Base-by-base conservation (phyloP, 805 yeast species). In the Grigorovia yakushimaensis region DNA sequence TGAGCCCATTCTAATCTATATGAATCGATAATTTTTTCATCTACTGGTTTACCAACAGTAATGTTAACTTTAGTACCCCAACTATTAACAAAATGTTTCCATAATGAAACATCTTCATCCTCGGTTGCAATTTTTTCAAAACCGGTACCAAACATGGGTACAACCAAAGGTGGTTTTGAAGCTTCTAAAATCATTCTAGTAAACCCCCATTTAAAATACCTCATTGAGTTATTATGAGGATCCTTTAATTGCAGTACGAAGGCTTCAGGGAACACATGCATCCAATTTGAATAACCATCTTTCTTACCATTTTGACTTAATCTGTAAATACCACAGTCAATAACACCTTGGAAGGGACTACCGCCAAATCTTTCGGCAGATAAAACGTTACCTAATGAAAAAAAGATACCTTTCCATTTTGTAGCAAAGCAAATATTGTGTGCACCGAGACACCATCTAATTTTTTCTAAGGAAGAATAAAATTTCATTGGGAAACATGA, bases 401-500 rank as follows among this genome's bases (percentile, higher is more conserved):
- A 91, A 60, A 88, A 89, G 19, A 59, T 72, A 8, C 79, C 65
- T 2, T 75, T 61, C 3, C 72, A 55, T 22, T 64, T 66, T 50
- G 70, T 76, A 21, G 79, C 75, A 65, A 93, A 91, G 61, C 98
- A 91, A 38, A 91, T 78, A 62, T 93, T 89, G 44, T 82, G 78
- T 10, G 98, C 98, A 0, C 95, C 98, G 47, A 93, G 71, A 5
- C 96, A 89, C 98, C 98, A 91, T 58, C 98, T 73, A 46, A 88
- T 78, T 46, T 77, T 74, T 51, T 80, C 84, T 17, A 84, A 67
- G 47, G 79, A 77, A 13, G 69, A 64, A 54, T 78, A 84, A 54
- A 76, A 77, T 37, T 78, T 72, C 77, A 81, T 74, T 0, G 97
- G 96, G 49, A 89, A 70, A 35, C 84, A 77, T 0, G 94, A 95